Conservation (phyloP, 768 basidiomycete genomes). For the Amylocystis lapponica region DNA sequence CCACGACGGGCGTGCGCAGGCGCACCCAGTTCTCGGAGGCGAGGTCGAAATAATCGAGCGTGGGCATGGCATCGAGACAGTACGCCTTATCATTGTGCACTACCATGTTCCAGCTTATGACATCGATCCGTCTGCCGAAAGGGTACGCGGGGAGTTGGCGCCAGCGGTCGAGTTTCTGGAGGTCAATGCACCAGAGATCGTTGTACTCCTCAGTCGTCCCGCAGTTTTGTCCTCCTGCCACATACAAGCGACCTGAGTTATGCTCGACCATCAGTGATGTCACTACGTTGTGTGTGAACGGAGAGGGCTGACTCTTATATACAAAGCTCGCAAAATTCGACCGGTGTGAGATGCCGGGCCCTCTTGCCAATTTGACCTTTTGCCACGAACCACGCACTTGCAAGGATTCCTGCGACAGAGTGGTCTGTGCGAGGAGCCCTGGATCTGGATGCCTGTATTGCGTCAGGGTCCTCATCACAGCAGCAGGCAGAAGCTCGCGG, state of each 20-base stretch:
- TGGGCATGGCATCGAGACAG: constrained; percentile 27
- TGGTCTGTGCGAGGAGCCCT: constrained; percentile 4
- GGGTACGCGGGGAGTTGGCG: constrained; percentile 13
- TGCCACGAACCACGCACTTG: constrained; percentile 35
- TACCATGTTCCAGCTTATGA: constrained; percentile 10
- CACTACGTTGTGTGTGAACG: too few species aligned
- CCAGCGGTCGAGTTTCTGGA: constrained; percentile 14
- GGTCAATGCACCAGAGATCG: constrained; percentile 17
- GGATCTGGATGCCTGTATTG: constrained; percentile 14
- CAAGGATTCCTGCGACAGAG: constrained; percentile 5
- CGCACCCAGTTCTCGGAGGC: constrained; percentile 27
- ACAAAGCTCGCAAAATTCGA: constrained; percentile 19
- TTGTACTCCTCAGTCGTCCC: constrained; percentile 8
- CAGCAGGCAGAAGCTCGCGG: neutral
- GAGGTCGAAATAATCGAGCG: constrained; percentile 33
- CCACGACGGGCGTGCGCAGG: constrained; percentile 22
- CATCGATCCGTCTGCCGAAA: neutral
- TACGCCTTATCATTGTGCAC: constrained; percentile 29
- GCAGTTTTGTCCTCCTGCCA: constrained; percentile 12
- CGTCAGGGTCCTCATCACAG: neutral
- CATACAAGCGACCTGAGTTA: constrained; percentile 13
- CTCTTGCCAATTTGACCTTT: constrained; percentile 23
- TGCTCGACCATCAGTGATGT: too few species aligned
- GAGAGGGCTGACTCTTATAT: constrained; percentile 12
- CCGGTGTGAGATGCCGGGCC: constrained; percentile 23